Conservation (phyloP, 148 eudicot genomes). For the Fallopia convolvulus region DNA sequence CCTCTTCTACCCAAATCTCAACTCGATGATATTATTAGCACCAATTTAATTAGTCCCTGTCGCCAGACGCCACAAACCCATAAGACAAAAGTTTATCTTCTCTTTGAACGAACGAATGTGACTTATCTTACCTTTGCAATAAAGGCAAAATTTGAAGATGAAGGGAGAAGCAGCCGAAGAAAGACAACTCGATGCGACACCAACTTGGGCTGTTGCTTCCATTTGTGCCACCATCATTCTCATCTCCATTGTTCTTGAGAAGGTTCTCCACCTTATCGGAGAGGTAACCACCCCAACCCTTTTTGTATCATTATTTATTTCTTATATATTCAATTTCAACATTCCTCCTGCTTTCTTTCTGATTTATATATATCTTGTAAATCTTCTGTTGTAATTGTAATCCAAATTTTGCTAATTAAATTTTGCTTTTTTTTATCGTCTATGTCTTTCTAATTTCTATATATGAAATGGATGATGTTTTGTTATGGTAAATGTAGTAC, state of each 20-base stretch:
- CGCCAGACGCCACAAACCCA: background rate
- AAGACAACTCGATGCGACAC: constrained; percentile 55
- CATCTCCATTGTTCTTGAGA: constrained; percentile 58
- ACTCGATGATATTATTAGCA: background rate
- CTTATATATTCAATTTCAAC: background rate
- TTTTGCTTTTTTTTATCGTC: background rate
- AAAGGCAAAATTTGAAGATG: background rate
- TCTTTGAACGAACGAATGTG: background rate
- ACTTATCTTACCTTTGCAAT: background rate
- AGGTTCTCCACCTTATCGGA: constrained; percentile 50
- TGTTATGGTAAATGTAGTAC: background rate
- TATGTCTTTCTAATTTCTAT: background rate
- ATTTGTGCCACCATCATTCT: constrained; percentile 63
- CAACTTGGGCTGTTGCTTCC: constrained; percentile 89
- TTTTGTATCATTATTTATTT: background rate
- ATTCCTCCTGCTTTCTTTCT: no score
- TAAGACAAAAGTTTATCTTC: background rate
- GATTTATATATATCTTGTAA: no score
- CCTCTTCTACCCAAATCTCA: background rate
- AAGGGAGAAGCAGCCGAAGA: constrained; percentile 13
- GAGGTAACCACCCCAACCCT: constrained; percentile 18
- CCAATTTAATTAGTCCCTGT: background rate
- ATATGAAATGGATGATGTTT: background rate
- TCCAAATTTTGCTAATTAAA: background rate
- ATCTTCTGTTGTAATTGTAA: no score